Evolutionary conservation across 306 rosid genomes (phyloP).

Genomic region (Castanea crenata): DNA sequence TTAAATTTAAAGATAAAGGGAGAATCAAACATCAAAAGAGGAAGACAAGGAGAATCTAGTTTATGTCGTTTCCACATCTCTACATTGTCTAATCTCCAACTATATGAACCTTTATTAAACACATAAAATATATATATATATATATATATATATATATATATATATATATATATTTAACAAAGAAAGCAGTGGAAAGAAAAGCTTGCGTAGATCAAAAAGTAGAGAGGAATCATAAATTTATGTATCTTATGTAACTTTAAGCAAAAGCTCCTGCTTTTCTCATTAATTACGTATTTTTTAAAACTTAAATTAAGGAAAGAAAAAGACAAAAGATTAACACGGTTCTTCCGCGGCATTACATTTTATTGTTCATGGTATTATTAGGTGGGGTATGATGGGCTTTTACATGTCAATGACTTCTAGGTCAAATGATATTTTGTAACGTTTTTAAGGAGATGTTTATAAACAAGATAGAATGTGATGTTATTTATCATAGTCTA

Average conservation of each 20-base stretch:
- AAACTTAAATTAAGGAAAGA: neutral
- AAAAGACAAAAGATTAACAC: neutral
- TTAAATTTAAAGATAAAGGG: neutral
- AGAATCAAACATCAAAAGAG: neutral
- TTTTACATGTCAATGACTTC: too few relatives aligned
- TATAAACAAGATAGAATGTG: too few relatives aligned
- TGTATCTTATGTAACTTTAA: neutral
- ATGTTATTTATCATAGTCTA: too few relatives aligned
- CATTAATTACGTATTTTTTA: too few relatives aligned
- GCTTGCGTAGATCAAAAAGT: neutral
- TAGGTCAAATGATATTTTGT: too few relatives aligned
- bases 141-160: too few relatives aligned
- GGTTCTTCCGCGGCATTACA: too few relatives aligned
- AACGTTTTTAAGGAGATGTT: too few relatives aligned
- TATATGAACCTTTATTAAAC: neutral
- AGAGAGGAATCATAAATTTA: neutral
- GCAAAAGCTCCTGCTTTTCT: neutral
- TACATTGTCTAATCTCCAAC: neutral
- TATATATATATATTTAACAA: neutral
- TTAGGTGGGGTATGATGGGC: too few relatives aligned
- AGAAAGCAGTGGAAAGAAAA: neutral
- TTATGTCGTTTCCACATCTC: neutral
- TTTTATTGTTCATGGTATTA: too few relatives aligned
- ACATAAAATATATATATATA: too few relatives aligned
- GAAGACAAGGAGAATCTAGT: constrained; percentile 22